A percentile compares a stretch with the other conserved stretches of the same genome.
Evolutionary conservation across 2,329 filamentous ascomycete genomes (phyloP).

Genomic region (Xylaria sp.): DNA sequence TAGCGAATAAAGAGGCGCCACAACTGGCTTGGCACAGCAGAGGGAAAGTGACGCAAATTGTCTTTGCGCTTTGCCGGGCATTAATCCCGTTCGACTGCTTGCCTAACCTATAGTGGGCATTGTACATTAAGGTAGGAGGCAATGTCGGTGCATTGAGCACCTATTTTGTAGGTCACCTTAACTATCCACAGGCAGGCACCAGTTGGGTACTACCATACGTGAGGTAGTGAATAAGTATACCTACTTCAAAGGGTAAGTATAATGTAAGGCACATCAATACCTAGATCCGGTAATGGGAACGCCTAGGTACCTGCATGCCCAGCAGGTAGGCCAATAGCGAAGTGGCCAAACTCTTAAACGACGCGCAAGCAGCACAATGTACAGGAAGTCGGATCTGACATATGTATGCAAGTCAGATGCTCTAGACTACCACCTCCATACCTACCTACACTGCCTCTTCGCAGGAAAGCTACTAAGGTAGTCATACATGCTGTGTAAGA

Average conservation of each 20-base stretch:
- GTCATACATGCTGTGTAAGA: too few species aligned
- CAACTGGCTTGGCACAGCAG: constrained; percentile 26
- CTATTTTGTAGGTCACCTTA: too few species aligned
- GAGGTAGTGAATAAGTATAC: too few species aligned
- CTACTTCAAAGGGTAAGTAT: too few species aligned
- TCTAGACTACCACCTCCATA: constrained; percentile 6
- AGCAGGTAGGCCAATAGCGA: background rate
- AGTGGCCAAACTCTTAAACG: constrained; percentile 19
- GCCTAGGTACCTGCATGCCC: background rate
- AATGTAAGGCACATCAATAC: too few species aligned
- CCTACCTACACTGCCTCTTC: background rate
- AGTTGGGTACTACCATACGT: too few species aligned
- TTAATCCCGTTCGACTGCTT: background rate
- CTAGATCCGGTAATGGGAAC: background rate
- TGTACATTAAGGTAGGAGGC: background rate
- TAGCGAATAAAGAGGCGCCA: constrained; percentile 28
- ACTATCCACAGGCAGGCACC: too few species aligned
- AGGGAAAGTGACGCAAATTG: constrained; percentile 18
- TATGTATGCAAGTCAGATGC: background rate
- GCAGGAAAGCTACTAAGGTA: background rate
- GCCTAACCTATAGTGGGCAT: background rate
- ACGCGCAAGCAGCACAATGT: constrained; percentile 32
- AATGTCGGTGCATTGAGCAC: background rate
- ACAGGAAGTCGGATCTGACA: background rate
- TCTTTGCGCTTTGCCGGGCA: constrained; percentile 10